Percentiles rank a stretch among this genome's conserved stretches.
phyloP scores from a whole-genome alignment of 1,139 yeast genomes.

The Yamadazyma atmosphaerica region DNA sequence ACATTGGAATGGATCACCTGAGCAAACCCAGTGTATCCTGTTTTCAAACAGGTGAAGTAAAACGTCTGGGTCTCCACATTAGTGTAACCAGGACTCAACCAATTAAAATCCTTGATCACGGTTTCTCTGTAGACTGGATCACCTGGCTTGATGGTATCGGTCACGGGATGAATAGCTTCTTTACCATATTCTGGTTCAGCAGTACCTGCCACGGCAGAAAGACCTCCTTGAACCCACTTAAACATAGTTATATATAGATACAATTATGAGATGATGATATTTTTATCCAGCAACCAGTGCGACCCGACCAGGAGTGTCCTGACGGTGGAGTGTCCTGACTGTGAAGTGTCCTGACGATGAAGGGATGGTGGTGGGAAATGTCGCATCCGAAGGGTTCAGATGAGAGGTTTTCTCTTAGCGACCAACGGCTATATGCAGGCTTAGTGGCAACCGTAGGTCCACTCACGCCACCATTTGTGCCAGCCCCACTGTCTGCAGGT shows the following conservation, averaged over 20 bases:
- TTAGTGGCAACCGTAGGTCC: neutral
- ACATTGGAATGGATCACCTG: slow-evolving; percentile 93
- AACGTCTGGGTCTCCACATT: slow-evolving; percentile 95
- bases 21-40: slow-evolving; percentile 80
- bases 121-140: slow-evolving; percentile 44
- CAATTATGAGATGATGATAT: no score
- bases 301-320: no score
- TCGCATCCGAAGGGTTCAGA: no score
- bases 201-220: slow-evolving; percentile 92
- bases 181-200: slow-evolving; percentile 97
- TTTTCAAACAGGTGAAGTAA: slow-evolving; percentile 66
- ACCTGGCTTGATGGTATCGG: slow-evolving; percentile 55
- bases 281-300: no score
- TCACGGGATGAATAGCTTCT: slow-evolving; percentile 85
- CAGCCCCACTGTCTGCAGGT: no score
- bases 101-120: slow-evolving; percentile 62
- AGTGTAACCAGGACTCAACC: slow-evolving; percentile 75
- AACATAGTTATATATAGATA: slow-evolving; percentile 59
- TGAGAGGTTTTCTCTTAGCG: neutral
- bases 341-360: no score
- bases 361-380: no score
- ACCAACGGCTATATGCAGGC: neutral
- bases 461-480: no score
- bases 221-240: slow-evolving; percentile 84
- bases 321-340: no score